phyloP scores from a whole-genome alignment of 805 yeast species.

The Candida maris region DNA sequence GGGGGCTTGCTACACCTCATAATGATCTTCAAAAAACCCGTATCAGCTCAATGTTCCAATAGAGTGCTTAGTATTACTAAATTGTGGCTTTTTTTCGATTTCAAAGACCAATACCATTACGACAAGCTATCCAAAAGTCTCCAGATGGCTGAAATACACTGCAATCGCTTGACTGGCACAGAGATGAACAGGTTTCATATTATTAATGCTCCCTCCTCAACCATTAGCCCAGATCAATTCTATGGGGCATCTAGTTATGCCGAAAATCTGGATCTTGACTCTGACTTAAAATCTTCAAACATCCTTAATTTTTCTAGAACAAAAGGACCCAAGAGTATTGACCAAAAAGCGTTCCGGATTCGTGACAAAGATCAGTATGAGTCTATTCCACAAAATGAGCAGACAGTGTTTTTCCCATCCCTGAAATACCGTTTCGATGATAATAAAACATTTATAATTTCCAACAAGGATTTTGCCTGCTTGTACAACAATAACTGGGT shows the following conservation, averaged over 20 bases:
- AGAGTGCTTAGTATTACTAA: slow-evolving; percentile 4
- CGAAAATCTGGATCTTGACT: slow-evolving; percentile 2
- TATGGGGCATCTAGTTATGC: slow-evolving; percentile 7
- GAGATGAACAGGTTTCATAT: slow-evolving; percentile 11
- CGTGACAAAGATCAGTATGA: slow-evolving; percentile 33
- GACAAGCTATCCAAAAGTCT: slow-evolving; percentile 4
- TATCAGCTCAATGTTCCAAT: slow-evolving; percentile 6
- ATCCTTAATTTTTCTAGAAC: slow-evolving; percentile 10
- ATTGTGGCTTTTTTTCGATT: slow-evolving; percentile 11
- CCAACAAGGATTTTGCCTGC: slow-evolving; percentile 72
- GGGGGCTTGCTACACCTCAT: slow-evolving; percentile 6
- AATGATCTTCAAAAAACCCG: slow-evolving; percentile 3
- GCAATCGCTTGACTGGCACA: slow-evolving; percentile 7
- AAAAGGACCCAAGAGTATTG: slow-evolving; percentile 13
- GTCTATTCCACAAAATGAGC: slow-evolving; percentile 27
- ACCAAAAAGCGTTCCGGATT: slow-evolving; percentile 34
- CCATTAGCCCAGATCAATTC: slow-evolving; percentile 9
- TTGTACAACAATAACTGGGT: slow-evolving; percentile 81
- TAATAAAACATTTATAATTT: slow-evolving; percentile 51
- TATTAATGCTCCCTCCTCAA: not conserved
- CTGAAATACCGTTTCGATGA: slow-evolving; percentile 52
- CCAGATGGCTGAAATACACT: slow-evolving; percentile 1
- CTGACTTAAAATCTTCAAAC: slow-evolving; percentile 9
- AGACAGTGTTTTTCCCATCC: slow-evolving; percentile 30
- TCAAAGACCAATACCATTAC: slow-evolving; percentile 5